A percentile compares a stretch with the other conserved stretches of the same genome.
phyloP scores from a whole-genome alignment of 352 stramenopile species.

The Albugo candida region DNA sequence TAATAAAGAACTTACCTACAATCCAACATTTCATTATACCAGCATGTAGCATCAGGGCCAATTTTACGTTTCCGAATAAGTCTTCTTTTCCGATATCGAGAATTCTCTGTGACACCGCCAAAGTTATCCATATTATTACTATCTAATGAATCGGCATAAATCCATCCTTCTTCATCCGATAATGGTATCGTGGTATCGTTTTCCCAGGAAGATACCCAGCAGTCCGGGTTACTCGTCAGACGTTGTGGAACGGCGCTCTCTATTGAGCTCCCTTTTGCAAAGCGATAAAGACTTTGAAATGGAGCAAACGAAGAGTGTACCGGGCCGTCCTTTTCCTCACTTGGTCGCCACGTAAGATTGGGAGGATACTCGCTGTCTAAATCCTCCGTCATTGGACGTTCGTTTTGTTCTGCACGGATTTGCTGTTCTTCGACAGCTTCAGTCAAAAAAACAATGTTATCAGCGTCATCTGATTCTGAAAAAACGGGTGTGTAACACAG shows the following conservation, averaged over 20 bases:
- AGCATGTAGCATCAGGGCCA: constrained; percentile 51
- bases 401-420: too few species aligned
- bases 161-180: constrained; percentile 49
- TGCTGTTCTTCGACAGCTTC: too few species aligned
- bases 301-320: too few species aligned
- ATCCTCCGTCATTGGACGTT: too few species aligned
- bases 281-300: too few species aligned
- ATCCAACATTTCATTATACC: constrained; percentile 67
- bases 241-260: constrained; percentile 38
- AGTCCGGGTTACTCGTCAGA: constrained; percentile 43
- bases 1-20: constrained; percentile 23
- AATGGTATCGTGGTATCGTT: constrained; percentile 25
- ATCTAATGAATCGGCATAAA: constrained; percentile 26
- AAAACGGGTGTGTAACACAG: too few species aligned
- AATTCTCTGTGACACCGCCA: constrained; percentile 1
- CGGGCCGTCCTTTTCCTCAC: too few species aligned
- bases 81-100: constrained; percentile 1
- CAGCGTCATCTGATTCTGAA: too few species aligned
- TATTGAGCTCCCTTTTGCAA: constrained; percentile 3
- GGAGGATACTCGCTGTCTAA: too few species aligned
- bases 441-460: too few species aligned
- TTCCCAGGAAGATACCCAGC: constrained; percentile 54
- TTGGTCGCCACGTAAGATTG: too few species aligned
- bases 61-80: constrained; percentile 32
- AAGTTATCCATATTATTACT: constrained; percentile 8